Percentiles rank a stretch among this genome's conserved stretches.
Evolutionary conservation across 2,329 filamentous ascomycete species (phyloP).

Genomic region (Pyricularia sp.): DNA sequence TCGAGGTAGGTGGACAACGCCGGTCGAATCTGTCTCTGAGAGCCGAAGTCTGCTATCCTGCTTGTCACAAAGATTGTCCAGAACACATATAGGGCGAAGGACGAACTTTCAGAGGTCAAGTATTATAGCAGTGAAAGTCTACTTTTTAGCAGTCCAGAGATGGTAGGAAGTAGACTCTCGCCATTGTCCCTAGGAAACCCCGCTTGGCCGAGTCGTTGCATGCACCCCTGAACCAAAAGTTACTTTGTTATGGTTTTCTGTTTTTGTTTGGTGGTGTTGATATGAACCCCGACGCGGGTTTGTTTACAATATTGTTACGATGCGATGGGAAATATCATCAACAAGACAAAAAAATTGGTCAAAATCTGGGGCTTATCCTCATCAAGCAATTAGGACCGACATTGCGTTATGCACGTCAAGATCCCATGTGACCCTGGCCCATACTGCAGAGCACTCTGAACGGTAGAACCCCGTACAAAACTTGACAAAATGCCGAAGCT

Average conservation of each 20-base stretch:
- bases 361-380: background rate
- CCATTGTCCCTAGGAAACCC: too few species aligned
- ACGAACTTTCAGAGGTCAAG: too few species aligned
- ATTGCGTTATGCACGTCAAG: background rate
- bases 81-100: too few species aligned
- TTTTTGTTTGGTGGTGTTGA: background rate
- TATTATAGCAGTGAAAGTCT: too few species aligned
- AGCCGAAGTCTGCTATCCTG: too few species aligned
- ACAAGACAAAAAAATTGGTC: background rate
- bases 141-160: too few species aligned
- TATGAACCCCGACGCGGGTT: background rate
- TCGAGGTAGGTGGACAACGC: too few species aligned
- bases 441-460: background rate
- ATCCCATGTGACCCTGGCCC: background rate
- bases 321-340: background rate
- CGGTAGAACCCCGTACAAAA: background rate
- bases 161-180: too few species aligned
- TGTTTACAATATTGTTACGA: background rate
- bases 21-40: too few species aligned
- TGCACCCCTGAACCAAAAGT: background rate
- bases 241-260: background rate
- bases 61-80: too few species aligned
- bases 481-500: background rate
- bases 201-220: too few species aligned
- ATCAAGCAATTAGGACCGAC: background rate